Base-by-base conservation (phyloP, 371 early-diverging fungal species). In the Actinomucor elegans region DNA sequence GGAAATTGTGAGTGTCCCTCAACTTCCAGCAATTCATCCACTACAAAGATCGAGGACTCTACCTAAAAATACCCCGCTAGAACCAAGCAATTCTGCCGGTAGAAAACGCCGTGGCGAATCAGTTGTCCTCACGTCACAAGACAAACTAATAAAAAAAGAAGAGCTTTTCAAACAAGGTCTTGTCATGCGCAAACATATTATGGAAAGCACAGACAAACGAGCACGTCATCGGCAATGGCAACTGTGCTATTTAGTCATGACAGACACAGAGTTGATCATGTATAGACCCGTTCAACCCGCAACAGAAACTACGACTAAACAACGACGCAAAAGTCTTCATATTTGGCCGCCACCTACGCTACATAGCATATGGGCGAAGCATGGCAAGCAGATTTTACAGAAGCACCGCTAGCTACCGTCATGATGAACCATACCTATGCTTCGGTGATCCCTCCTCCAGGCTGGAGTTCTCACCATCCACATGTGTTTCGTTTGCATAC, bases 121-220 rank as follows among this genome's bases (percentile, higher is more conserved):
- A 5, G 55, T 60, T 9, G 32, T 57, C 18, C 11, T 45, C 0
- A 18, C 24, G 2, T 26, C 7, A 28, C 18, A 31, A 3, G 8
- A 27, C 7, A 31, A 29, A 5, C 32, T 20, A 11, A 33, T 34
- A 6, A 31, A 24, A n/a, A 23, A 33, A 23, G 34, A 47, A 24
- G 34, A 47, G 11, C 10, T 47, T 21, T 53, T 32, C 9, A 49
- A 51, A 31, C 64, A 69, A 38, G 70, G 67, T 0, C 35, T 66
- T 12, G 61, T 69, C 0, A 69, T 66, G 59, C 63, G 64, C 6
- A 69, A 69, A 29, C 70, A 69, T 36, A 57, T 69, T 6, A 51
- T 69, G 64, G 67, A 66, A 29, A 40, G 42, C 2, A 34, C 48
- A 11, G 56, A 55, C 21, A 62, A 60, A 33, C 59, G 62, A 7